Conservation (phyloP, 345 rosid species). For the Lagerstroemia speciosa region DNA sequence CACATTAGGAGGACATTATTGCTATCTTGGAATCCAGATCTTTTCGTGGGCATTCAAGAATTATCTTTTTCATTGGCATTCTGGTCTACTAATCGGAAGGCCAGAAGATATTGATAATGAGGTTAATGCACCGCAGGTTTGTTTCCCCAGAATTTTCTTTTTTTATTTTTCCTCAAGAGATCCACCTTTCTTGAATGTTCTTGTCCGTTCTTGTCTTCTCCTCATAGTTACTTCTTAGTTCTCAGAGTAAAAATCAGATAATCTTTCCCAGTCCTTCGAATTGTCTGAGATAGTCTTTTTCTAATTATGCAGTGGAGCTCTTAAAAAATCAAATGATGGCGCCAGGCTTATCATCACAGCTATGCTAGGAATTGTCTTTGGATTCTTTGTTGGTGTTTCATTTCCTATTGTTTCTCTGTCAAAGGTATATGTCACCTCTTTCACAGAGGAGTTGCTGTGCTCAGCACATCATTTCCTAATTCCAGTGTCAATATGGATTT, state of each 20-base stretch:
- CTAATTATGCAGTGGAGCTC: slow-evolving; percentile 42
- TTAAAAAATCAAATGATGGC: slow-evolving; percentile 47
- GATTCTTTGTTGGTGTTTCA: slow-evolving; percentile 66
- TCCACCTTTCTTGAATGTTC: background rate
- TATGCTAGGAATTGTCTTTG: slow-evolving; percentile 56
- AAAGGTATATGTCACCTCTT: slow-evolving; percentile 39
- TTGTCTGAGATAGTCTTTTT: background rate
- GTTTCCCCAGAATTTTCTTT: background rate
- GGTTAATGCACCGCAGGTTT: slow-evolving; percentile 60
- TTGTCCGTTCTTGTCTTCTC: too few species aligned
- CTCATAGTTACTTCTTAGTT: background rate
- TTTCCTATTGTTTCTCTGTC: slow-evolving; percentile 51
- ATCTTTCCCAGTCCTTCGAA: background rate
- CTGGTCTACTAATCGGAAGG: slow-evolving; percentile 19
- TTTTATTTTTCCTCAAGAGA: background rate
- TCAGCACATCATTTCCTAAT: background rate
- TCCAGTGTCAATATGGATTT: slow-evolving; percentile 17
- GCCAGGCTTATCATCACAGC: slow-evolving; percentile 44
- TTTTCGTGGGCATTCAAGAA: slow-evolving; percentile 19
- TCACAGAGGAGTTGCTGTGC: slow-evolving; percentile 4
- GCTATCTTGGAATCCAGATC: slow-evolving; percentile 9
- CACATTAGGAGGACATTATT: slow-evolving; percentile 1
- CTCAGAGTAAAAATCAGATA: background rate
- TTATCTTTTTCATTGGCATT: slow-evolving; percentile 10
- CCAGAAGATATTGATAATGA: slow-evolving; percentile 24